Conservation (phyloP, 495 filamentous ascomycete genomes). For the Amorphotheca resinae region DNA sequence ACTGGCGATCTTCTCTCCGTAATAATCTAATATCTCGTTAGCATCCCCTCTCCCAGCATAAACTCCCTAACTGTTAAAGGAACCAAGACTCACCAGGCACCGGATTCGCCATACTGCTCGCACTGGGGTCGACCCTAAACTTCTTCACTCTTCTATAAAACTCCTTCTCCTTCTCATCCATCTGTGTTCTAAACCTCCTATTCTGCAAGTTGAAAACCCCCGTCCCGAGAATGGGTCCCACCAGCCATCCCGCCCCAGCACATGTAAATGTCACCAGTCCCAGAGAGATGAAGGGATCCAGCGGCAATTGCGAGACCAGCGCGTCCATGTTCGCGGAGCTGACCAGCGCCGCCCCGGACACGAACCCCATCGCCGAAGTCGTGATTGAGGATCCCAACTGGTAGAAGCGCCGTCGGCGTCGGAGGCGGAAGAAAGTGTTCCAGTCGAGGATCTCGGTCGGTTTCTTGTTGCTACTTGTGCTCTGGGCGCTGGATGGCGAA, state of each 20-base stretch:
- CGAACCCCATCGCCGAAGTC: slow-evolving; percentile 44
- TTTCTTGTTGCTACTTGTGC: neutral
- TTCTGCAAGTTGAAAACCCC: slow-evolving; percentile 61
- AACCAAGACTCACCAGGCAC: slow-evolving; percentile 21
- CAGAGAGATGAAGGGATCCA: slow-evolving; percentile 79
- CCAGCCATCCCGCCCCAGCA: slow-evolving; percentile 71
- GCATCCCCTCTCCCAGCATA: slow-evolving; percentile 5
- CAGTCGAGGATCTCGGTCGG: slow-evolving; percentile 49
- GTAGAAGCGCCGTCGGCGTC: slow-evolving; percentile 69
- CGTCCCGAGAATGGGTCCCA: slow-evolving; percentile 69
- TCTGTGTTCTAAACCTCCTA: slow-evolving; percentile 48
- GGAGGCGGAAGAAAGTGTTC: slow-evolving; percentile 88
- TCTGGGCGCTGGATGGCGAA: neutral
- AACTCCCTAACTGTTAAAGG: neutral
- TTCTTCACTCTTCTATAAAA: slow-evolving; percentile 83
- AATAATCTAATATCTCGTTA: slow-evolving; percentile 38
- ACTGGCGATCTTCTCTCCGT: slow-evolving; percentile 91
- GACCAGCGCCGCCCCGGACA: slow-evolving; percentile 50
- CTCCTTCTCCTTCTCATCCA: slow-evolving; percentile 79
- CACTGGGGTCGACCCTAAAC: slow-evolving; percentile 74
- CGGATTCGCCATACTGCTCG: slow-evolving; percentile 40
- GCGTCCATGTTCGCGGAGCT: slow-evolving; percentile 52
- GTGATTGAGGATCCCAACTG: slow-evolving; percentile 62
- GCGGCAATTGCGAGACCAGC: slow-evolving; percentile 49
- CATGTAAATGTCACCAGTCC: slow-evolving; percentile 62